These are phyloP conservation scores for Solanum paucissectum DNA, from an alignment of 257 asterid species.

Conservation along the genomic window DNA sequence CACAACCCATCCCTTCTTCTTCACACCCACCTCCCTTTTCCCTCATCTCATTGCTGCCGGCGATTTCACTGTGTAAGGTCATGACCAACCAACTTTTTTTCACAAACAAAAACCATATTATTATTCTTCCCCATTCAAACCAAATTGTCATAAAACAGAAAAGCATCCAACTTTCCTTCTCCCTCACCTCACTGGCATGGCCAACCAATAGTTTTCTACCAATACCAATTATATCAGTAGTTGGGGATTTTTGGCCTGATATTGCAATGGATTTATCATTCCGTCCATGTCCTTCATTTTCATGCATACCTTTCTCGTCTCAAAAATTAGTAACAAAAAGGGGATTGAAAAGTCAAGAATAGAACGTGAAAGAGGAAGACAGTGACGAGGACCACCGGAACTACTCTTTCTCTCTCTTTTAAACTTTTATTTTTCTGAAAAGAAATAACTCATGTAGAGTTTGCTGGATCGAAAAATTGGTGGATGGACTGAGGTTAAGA, in stretches of 20 bases:
- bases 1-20: neutral
- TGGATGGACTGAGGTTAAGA: neutral
- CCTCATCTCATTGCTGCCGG: neutral
- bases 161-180: neutral
- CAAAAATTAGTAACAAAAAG: neutral
- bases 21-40: neutral
- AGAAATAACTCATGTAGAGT: neutral
- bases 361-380: neutral
- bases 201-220: neutral
- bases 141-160: neutral
- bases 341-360: neutral
- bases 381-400: neutral
- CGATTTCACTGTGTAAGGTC: neutral
- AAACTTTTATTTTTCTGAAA: neutral
- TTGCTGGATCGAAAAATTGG: neutral
- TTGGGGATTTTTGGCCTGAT: neutral
- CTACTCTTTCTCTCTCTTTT: neutral
- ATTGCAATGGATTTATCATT: neutral
- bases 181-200: neutral
- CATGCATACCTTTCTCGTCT: neutral
- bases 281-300: neutral
- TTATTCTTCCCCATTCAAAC: neutral
- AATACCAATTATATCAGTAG: neutral
- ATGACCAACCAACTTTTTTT: neutral
- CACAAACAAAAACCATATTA: neutral